A percentile compares a stretch with the other conserved stretches of the same genome.
phyloP scores from a whole-genome alignment of 805 yeast genomes.

The Brettanomyces anomalus region DNA sequence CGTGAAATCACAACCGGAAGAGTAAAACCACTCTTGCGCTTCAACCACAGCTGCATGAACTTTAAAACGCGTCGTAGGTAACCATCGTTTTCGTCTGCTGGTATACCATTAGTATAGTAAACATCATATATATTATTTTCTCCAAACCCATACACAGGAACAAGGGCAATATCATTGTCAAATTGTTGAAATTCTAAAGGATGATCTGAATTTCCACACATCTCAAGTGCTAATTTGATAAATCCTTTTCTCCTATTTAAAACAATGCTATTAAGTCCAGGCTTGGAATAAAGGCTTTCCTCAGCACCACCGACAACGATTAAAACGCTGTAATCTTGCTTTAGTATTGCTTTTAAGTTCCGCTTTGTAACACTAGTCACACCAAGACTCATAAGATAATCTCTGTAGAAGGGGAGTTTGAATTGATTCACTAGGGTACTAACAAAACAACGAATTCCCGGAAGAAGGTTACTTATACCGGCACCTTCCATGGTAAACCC shows the following conservation, averaged over 20 bases:
- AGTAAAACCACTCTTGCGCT: conserved; percentile 67
- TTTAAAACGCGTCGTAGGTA: conserved; percentile 31
- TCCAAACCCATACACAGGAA: conserved; percentile 86
- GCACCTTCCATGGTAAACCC: conserved; percentile 78
- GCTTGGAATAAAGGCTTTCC: conserved; percentile 63
- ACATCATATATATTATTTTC: conserved; percentile 55
- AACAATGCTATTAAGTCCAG: conserved; percentile 58
- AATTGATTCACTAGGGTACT: conserved; percentile 80
- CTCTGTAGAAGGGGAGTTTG: conserved; percentile 73
- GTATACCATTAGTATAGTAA: conserved; percentile 20
- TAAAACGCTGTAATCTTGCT: conserved; percentile 63
- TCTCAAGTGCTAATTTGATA: conserved; percentile 70
- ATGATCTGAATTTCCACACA: conserved; percentile 19
- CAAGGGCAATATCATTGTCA: conserved; percentile 60
- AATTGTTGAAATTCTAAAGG: neutral
- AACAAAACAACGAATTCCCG: conserved; percentile 73
- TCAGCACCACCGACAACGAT: conserved; percentile 94
- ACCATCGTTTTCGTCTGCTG: conserved; percentile 13
- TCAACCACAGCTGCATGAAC: conserved; percentile 62
- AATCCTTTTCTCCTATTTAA: conserved; percentile 77
- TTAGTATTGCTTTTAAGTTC: conserved; percentile 57
- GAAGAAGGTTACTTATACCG: conserved; percentile 56
- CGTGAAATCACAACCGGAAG: conserved; percentile 86
- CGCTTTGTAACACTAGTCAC: conserved; percentile 71
- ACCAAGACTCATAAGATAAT: conserved; percentile 72